phyloP scores from a whole-genome alignment of 768 basidiomycete genomes.

The Boletus sp. region DNA sequence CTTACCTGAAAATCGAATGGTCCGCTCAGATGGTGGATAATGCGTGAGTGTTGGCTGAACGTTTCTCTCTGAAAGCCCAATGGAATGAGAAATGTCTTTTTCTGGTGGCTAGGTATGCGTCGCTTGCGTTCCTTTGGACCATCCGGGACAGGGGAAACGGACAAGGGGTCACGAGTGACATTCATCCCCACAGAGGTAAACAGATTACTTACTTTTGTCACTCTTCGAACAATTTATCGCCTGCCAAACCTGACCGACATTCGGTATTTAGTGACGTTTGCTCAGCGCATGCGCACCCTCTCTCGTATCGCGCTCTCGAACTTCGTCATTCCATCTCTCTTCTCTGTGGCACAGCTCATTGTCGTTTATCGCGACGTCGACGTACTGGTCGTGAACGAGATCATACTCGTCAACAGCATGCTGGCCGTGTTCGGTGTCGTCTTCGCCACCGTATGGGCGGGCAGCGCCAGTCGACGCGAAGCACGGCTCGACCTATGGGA shows the following conservation, averaged over 20 bases:
- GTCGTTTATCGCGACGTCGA: slow-evolving; percentile 28
- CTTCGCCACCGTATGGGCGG: slow-evolving; percentile 33
- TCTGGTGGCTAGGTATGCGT: slow-evolving; percentile 20
- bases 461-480: slow-evolving; percentile 5
- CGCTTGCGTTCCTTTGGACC: slow-evolving; percentile 28
- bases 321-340: slow-evolving; percentile 31
- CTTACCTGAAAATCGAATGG: slow-evolving; percentile 34
- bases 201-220: neutral
- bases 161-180: slow-evolving; percentile 17
- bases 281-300: slow-evolving; percentile 23
- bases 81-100: neutral
- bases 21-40: slow-evolving; percentile 30
- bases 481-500: neutral
- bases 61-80: no score
- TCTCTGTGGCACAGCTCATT: slow-evolving; percentile 30
- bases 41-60: slow-evolving; percentile 13
- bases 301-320: slow-evolving; percentile 33
- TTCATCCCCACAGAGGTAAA: slow-evolving; percentile 13
- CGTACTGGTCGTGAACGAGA: slow-evolving; percentile 20
- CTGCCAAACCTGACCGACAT: neutral
- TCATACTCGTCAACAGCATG: slow-evolving; percentile 29
- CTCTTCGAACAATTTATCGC: neutral
- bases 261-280: slow-evolving; percentile 15
- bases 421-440: slow-evolving; percentile 33
- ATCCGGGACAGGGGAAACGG: slow-evolving; percentile 13